Evolutionary conservation across 2,329 filamentous ascomycete genomes (phyloP).

Genomic region (Cercospora sp.): DNA sequence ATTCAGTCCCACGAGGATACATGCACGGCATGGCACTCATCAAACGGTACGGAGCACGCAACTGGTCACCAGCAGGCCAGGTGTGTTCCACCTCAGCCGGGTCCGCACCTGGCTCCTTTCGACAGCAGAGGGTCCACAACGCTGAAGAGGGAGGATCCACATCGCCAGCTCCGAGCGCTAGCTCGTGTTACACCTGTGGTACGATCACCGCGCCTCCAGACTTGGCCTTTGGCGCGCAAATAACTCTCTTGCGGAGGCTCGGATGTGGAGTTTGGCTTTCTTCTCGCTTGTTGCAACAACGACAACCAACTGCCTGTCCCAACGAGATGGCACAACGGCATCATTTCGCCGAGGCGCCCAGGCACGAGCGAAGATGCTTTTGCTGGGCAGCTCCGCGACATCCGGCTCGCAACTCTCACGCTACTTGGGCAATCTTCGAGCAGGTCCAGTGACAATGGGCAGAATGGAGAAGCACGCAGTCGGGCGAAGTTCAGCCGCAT

Average conservation of each 20-base stretch:
- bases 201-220: not conserved
- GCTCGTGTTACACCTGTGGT: conserved; percentile 4
- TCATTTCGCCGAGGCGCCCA: not conserved
- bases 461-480: not conserved
- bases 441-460: not conserved
- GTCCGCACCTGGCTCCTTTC: not conserved
- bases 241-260: not conserved
- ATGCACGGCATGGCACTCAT: not conserved
- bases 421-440: not conserved
- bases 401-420: not conserved
- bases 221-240: not conserved
- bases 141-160: not conserved
- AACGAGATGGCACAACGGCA: not conserved
- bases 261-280: not conserved
- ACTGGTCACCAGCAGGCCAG: conserved; percentile 9
- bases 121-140: not conserved
- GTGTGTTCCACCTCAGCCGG: not conserved
- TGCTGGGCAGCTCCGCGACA: not conserved
- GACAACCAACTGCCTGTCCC: not conserved
- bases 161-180: not conserved
- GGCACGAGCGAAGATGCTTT: not conserved
- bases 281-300: not conserved
- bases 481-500: not conserved
- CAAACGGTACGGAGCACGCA: conserved; percentile 7
- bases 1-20: conserved; percentile 8